Evolutionary conservation across 140 eudicot genomes (phyloP).

Genomic region (Flaveria floridana): DNA sequence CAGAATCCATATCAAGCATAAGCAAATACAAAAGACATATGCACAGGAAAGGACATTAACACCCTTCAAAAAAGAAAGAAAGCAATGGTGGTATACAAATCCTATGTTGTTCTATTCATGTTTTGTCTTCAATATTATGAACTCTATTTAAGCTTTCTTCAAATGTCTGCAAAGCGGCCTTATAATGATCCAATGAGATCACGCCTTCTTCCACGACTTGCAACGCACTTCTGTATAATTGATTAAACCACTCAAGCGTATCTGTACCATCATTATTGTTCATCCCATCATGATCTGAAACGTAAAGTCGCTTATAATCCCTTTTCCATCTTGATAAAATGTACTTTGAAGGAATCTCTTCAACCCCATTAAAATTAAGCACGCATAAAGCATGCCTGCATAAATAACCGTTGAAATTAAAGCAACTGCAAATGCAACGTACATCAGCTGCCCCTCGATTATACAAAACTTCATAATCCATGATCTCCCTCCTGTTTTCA

Average conservation of each 20-base stretch:
- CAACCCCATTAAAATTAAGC: conserved; percentile 81
- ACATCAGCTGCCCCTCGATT: conserved; percentile 74
- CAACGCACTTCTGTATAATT: conserved; percentile 70
- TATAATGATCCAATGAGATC: conserved; percentile 73
- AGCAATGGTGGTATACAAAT: conserved; percentile 9
- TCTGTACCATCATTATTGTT: conserved; percentile 36
- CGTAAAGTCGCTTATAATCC: conserved; percentile 61
- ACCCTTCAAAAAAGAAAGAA: conserved; percentile 21
- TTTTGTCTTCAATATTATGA: conserved; percentile 55
- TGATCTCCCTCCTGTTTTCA: conserved; percentile 70
- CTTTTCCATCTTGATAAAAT: conserved; percentile 66
- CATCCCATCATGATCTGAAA: conserved; percentile 39
- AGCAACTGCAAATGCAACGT: conserved; percentile 87
- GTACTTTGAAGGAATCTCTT: conserved; percentile 72
- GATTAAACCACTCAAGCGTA: conserved; percentile 48
- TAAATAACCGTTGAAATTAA: conserved; percentile 75
- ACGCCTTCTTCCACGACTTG: conserved; percentile 89
- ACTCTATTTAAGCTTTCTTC: conserved; percentile 75
- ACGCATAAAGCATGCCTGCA: conserved; percentile 85
- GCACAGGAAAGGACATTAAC: conserved; percentile 14
- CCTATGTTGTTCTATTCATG: conserved; percentile 34
- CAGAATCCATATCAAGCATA: conserved; percentile 19
- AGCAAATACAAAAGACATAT: conserved; percentile 17
- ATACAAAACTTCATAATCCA: conserved; percentile 75
- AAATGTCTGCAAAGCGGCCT: conserved; percentile 63